Conservation (phyloP, 129 eudicot genomes). For the Mikania micrantha region DNA sequence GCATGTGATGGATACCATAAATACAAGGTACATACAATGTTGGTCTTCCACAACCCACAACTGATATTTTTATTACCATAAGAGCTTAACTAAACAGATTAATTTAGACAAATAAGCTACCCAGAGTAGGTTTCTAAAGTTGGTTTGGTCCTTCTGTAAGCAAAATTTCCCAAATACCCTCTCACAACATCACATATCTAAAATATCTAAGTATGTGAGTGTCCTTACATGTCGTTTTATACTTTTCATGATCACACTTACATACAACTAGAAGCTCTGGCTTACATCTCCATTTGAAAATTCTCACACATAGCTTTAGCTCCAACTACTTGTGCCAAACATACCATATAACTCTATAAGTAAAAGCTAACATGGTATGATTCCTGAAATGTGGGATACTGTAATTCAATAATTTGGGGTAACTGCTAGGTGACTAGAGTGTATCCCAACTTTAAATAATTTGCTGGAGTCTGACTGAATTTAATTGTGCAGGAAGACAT, state of each 20-base stretch:
- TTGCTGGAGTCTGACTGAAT: background rate
- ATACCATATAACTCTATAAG: background rate
- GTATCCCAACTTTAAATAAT: background rate
- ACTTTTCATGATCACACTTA: background rate
- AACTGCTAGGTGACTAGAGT: background rate
- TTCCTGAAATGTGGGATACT: background rate
- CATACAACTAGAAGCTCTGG: background rate
- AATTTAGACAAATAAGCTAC: background rate
- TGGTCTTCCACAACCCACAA: background rate
- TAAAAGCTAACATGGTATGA: background rate
- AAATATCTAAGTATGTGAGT: too few species aligned
- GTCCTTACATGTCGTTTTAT: too few species aligned
- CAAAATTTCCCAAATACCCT: background rate
- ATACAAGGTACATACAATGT: conserved; percentile 52
- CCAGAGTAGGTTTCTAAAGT: background rate
- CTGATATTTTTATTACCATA: background rate
- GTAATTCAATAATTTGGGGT: background rate
- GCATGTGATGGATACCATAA: conserved; percentile 83
- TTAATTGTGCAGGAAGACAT: conserved; percentile 53
- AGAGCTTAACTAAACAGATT: background rate
- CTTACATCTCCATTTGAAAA: background rate
- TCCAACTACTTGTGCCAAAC: background rate
- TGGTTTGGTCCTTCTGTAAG: background rate
- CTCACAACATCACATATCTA: too few species aligned
- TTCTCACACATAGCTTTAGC: too few species aligned